phyloP scores from a whole-genome alignment of 2,329 filamentous ascomycete genomes.

The Cryphonectria parasitica region DNA sequence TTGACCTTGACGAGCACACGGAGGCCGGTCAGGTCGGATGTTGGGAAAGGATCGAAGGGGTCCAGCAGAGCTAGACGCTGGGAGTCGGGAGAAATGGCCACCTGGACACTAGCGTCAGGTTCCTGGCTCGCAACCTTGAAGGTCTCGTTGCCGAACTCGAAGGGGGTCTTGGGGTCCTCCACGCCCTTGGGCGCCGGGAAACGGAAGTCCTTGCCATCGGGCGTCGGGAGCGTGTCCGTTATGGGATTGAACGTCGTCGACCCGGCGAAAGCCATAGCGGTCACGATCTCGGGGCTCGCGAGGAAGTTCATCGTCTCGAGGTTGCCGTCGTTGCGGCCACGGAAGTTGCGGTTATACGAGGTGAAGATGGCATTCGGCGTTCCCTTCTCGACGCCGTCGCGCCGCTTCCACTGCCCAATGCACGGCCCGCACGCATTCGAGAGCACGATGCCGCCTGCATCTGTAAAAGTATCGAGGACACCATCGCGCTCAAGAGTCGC shows the following conservation, averaged over 20 bases:
- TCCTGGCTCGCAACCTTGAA: slow-evolving; percentile 74
- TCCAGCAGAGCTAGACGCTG: slow-evolving; percentile 88
- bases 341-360: slow-evolving; percentile 98
- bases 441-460: slow-evolving; percentile 84
- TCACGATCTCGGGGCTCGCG: slow-evolving; percentile 94
- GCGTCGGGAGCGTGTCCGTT: slow-evolving; percentile 80
- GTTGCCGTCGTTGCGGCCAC: slow-evolving; percentile 95
- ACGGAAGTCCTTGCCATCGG: slow-evolving; percentile 79
- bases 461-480: slow-evolving; percentile 82
- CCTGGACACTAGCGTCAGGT: slow-evolving; percentile 70
- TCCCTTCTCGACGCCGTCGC: slow-evolving; percentile 82
- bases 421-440: slow-evolving; percentile 95
- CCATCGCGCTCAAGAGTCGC: slow-evolving; percentile 90
- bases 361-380: slow-evolving; percentile 92
- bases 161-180: slow-evolving; percentile 65
- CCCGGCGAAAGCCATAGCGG: slow-evolving; percentile 92
- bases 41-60: slow-evolving; percentile 84
- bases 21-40: slow-evolving; percentile 73
- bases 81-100: slow-evolving; percentile 85
- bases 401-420: slow-evolving; percentile 94
- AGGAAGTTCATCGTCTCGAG: slow-evolving; percentile 98
- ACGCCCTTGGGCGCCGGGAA: slow-evolving; percentile 80
- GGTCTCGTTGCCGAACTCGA: slow-evolving; percentile 75
- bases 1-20: slow-evolving; percentile 94
- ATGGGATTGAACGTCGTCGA: slow-evolving; percentile 95